These are phyloP conservation scores for Fusarium tricinctum DNA, from an alignment of 2,329 filamentous ascomycete species.

Conservation along the genomic window DNA sequence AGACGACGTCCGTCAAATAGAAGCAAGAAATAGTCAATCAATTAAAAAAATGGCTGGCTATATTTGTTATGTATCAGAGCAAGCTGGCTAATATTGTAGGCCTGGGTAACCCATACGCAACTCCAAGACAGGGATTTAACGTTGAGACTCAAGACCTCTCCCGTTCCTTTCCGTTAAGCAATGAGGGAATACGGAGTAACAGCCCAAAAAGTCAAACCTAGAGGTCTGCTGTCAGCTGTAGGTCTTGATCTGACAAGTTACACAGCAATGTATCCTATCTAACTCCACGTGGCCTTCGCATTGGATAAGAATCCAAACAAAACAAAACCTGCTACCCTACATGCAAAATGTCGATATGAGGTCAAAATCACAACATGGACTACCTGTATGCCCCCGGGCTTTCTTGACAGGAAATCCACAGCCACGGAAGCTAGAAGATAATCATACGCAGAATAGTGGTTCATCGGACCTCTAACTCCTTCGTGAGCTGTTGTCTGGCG, in stretches of 20 bases:
- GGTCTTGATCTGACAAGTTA: not conserved
- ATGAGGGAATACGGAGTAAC: not conserved
- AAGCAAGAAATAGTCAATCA: not conserved
- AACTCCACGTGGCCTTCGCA: slow-evolving; percentile 46
- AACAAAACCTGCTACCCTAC: slow-evolving; percentile 14
- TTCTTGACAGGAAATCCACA: slow-evolving; percentile 1
- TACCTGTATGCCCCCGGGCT: not conserved
- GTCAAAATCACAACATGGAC: not conserved
- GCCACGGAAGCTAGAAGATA: not conserved
- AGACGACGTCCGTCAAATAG: not conserved
- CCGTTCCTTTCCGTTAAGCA: slow-evolving; percentile 37
- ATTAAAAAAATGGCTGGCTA: not conserved
- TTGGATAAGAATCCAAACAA: slow-evolving; percentile 30
- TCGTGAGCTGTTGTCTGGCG: slow-evolving; percentile 2
- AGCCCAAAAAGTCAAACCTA: not conserved
- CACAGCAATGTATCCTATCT: slow-evolving; percentile 1
- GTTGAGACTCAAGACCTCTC: slow-evolving; percentile 20
- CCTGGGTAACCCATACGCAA: slow-evolving; percentile 7
- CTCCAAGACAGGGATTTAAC: not conserved
- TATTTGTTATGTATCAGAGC: slow-evolving; percentile 8
- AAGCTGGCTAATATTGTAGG: slow-evolving; percentile 10
- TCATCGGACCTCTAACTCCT: slow-evolving; percentile 24
- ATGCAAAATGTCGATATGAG: not conserved
- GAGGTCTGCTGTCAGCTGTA: slow-evolving; percentile 15
- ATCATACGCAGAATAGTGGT: not conserved